Evolutionary conservation across 768 basidiomycete species (phyloP), one percentile per base, ranked within the genome.

Genomic region (Trichaptum fuscoviolaceum): DNA sequence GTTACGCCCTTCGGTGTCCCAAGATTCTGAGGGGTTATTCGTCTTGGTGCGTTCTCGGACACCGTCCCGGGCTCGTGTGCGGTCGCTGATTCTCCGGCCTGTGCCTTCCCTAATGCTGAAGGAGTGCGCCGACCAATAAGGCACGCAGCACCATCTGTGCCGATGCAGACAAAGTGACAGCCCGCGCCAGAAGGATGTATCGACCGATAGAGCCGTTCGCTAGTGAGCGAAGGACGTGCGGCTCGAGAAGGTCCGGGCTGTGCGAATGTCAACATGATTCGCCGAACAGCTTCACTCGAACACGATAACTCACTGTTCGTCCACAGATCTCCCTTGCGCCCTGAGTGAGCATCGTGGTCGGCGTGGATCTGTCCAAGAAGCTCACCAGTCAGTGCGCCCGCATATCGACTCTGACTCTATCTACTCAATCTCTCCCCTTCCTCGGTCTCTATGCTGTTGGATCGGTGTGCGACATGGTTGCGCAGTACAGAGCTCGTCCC

Each of bases 381-480:
- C 87, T 74, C 74, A 95, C 93, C 93, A 95, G 77, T 93, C 90
- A 25, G 90, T 93, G 63, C 93, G 93, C 64, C 93, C 93, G 72
- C 89, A 91, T 70, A 95, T 88, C 70, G 93, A 77, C 57, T 93
- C 93, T 96, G n/a, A n/a, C n/a, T n/a, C n/a, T n/a, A n/a, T 74
- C 78, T 73, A 69, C 83, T 83, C 83, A 83, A 84, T 69, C 20
- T 52, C 5, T 20, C 20, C 20, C 20, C 20, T 15, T 52, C 42
- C 20, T 52, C 15, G 12, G 10, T 52, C 10, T 12, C 20, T 52
- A 12, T 20, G 42, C 42, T 52, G 42, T 52, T 52, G 42, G 3
- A 20, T 52, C 42, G 42, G 42, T 12, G 3, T 52, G 42, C 12
- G 42, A 52, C 42, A 52, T 52, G 20, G 42, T 52, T 52, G 42